Base-by-base conservation (phyloP, 129 eudicot genomes). In the Dittrichia graveolens region DNA sequence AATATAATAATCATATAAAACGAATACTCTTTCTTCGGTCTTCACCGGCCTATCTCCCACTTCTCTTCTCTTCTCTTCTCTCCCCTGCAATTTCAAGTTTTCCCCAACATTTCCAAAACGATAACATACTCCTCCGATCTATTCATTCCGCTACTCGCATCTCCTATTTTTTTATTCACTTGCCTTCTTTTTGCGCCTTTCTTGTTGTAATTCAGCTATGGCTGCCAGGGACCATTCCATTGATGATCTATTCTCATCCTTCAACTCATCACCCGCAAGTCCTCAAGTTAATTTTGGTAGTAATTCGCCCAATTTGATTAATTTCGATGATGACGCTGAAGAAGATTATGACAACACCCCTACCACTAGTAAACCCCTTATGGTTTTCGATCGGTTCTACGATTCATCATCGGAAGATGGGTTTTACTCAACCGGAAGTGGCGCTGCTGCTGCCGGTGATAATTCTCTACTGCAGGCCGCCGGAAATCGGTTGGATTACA, bases 341-440 rank as follows among this genome's bases (percentile, higher is more conserved):
- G 57, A 61, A 4, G 64, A 59, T 53, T 37, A 12, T 45, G 67
- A 62, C 54, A 70, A 76, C 58, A 14, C 11, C 18, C 50, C 73
- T 11, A 69, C 68, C 15, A 50, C 77, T 16, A 78, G 65, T 63
- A 75, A 71, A 8, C 75, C 82, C 4, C 92, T 90, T 1, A 82
- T 74, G 80, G 61, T 90, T 10, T 90, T 87, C 65, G 98, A 94
- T 74, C 91, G 98, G 3, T 94, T 94, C 78, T 82, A 80, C 75
- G 82, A 78, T 55, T 82, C 91, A 0, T 90, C 98, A 5, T 84
- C 94, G 11, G 94, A 83, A 3, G 88, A 82, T 6, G 77, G 78
- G 15, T 48, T 67, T 15, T 47, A 45, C 60, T 61, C 82, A 8
- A 60, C 76, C 55, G 80, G 69, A 49, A 57, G 61, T 14, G 82